These are phyloP conservation scores for Sporothrix globosa DNA, from an alignment of 2,329 filamentous ascomycete genomes.

Conservation along the genomic window DNA sequence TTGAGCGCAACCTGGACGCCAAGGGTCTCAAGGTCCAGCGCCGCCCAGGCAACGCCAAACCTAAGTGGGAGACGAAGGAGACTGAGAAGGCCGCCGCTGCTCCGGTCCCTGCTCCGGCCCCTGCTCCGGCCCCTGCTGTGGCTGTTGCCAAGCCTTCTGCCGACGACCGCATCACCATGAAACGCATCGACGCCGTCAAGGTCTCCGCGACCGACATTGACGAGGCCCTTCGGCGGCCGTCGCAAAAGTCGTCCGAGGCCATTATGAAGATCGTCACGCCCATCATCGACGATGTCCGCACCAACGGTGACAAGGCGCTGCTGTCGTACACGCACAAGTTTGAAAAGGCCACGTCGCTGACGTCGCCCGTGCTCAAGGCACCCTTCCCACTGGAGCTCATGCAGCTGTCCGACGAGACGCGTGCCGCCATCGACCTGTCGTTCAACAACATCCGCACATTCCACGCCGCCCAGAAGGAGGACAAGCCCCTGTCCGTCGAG, in stretches of 20 bases:
- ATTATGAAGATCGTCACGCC: conserved; percentile 90
- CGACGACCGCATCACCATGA: conserved; percentile 74
- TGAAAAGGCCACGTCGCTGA: conserved; percentile 90
- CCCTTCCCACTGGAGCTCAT: conserved; percentile 86
- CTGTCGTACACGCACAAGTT: conserved; percentile 97
- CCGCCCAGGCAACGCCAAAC: conserved; percentile 90
- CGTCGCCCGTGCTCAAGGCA: conserved; percentile 83
- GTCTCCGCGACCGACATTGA: conserved; percentile 67
- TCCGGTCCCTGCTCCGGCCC: conserved; percentile 40
- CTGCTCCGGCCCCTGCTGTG: conserved; percentile 46
- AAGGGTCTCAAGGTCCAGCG: conserved; percentile 96
- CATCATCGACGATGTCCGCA: conserved; percentile 85
- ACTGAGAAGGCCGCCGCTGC: conserved; percentile 25
- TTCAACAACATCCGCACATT: conserved; percentile 95
- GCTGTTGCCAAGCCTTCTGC: conserved; percentile 36
- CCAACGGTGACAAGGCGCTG: conserved; percentile 82
- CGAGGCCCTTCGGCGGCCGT: conserved; percentile 80
- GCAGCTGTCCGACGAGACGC: conserved; percentile 80
- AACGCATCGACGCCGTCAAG: conserved; percentile 70
- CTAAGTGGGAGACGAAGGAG: conserved; percentile 84
- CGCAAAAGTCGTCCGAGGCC: conserved; percentile 90
- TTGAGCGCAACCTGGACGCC: conserved; percentile 88
- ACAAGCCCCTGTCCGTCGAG: conserved; percentile 81
- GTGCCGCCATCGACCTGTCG: conserved; percentile 88
- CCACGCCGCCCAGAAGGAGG: conserved; percentile 86